Evolutionary conservation across 1,284 basidiomycete species (phyloP), one percentile per base, ranked within the genome.

Genomic region (Irpex lacteus): DNA sequence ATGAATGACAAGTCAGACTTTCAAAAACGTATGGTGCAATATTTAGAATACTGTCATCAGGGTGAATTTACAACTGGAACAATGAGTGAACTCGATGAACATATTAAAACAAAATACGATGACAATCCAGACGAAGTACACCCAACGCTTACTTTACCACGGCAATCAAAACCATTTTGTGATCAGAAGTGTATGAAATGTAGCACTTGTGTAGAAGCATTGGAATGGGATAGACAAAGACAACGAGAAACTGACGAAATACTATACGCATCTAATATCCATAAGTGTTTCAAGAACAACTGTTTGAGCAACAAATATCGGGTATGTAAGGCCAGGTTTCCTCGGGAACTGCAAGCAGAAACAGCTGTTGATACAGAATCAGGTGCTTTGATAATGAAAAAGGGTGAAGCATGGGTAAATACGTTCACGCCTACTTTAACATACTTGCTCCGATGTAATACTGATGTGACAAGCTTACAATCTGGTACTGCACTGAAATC

Each of bases 351-450:
- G 5, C 60, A 60, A 13, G 40, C 8, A 52, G 18, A 69, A 38
- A 72, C 74, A 5, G 21, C 32, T 2, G 66, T 76, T 18, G 72
- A 77, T 61, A 15, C 53, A 0, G 61, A 70, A 1, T 70, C 72
- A 19, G 77, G 77, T 36, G 65, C 65, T 57, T 58, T 80, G 2
- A 66, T 68, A 19, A 62, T 80, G 58, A 73, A 75, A 58, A 76
- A 80, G 56, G 54, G 57, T 13, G 57, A 38, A 38, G 57, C 57
- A 13, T 38, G 57, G n/a, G 36, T 32, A 13, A 36, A 60, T 5
- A 7, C 19, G n/a, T 47, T n/a, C 11, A 49, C 37, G 9, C 47
- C 21, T 44, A 38, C 40, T n/a, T 15, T 49, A 18, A 40, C 9
- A 7, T 19, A 21, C 47, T 47, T 79, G 0, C 55, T 60, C 19